Evolutionary conservation across 345 rosid species (phyloP).

Genomic region (Leavenworthia alabamica): DNA sequence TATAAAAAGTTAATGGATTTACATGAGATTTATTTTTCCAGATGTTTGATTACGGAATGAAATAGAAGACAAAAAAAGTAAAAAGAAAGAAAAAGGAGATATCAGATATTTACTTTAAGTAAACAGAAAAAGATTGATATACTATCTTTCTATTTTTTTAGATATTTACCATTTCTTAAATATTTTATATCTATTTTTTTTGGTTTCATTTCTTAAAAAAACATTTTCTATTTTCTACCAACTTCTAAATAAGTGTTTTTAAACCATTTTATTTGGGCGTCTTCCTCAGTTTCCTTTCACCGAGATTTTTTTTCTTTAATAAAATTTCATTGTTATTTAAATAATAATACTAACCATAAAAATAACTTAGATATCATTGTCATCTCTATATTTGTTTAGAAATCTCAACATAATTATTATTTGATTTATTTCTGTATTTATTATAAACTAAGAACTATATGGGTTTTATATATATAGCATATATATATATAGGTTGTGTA

Average conservation of each 20-base stretch:
- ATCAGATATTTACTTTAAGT: not conserved
- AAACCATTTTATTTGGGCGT: not conserved
- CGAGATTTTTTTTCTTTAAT: not conserved
- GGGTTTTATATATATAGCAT: not conserved
- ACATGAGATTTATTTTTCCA: not conserved
- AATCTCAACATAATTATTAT: not conserved
- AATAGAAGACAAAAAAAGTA: not conserved
- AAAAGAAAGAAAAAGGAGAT: not conserved
- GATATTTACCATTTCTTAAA: no score
- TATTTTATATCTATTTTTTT: no score
- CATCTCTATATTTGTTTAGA: not conserved
- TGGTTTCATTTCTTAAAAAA: no score
- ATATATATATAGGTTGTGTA: not conserved
- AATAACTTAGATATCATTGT: not conserved
- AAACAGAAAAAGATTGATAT: not conserved
- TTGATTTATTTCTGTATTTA: not conserved
- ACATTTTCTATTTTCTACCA: not conserved
- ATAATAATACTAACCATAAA: not conserved
- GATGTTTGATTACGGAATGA: not conserved
- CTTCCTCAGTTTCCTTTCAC: not conserved
- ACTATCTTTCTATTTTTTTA: no score
- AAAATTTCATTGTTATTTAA: not conserved
- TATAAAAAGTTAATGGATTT: not conserved
- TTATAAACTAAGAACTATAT: not conserved
- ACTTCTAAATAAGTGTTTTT: not conserved